phyloP scores from a whole-genome alignment of 179 eudicot species.

The Drosera spatulata region DNA sequence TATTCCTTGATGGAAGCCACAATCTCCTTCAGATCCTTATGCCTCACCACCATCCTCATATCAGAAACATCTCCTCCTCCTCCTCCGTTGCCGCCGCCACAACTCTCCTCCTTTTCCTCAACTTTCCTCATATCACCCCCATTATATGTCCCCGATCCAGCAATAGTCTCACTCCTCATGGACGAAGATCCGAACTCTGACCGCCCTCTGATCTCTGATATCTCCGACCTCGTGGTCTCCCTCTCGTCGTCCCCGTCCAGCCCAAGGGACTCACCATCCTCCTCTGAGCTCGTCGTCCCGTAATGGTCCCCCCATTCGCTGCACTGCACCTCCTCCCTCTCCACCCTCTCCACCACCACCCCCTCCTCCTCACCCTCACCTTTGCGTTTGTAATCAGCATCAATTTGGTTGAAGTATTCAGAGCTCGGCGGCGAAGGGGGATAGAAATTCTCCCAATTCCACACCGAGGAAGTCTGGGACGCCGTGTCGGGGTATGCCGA shows the following conservation, averaged over 20 bases:
- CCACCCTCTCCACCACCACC: constrained; percentile 24
- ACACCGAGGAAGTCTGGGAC: constrained; percentile 85
- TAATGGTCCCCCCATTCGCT: constrained; percentile 82
- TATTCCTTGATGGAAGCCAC: constrained; percentile 58
- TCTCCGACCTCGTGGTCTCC: constrained; percentile 49
- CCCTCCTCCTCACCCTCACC: constrained; percentile 25
- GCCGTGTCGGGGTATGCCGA: constrained; percentile 45
- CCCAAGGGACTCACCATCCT: constrained; percentile 11
- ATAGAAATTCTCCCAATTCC: constrained; percentile 95
- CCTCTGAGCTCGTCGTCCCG: constrained; percentile 30
- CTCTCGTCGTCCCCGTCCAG: constrained; percentile 38
- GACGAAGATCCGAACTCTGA: constrained; percentile 39
- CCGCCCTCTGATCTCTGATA: constrained; percentile 31
- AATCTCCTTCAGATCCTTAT: constrained; percentile 70
- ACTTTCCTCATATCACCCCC: constrained; percentile 20
- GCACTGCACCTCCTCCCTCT: constrained; percentile 61
- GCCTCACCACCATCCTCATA: constrained; percentile 55
- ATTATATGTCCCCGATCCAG: constrained; percentile 9
- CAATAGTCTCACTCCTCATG: constrained; percentile 18
- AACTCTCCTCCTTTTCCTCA: constrained; percentile 23
- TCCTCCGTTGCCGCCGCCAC: background rate
- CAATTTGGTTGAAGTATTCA: constrained; percentile 37
- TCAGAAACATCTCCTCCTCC: constrained; percentile 22
- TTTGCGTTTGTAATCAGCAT: constrained; percentile 12
- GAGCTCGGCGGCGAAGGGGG: constrained; percentile 86